Base-by-base conservation (phyloP, 257 asterid species). In the Solanum arcanum region DNA sequence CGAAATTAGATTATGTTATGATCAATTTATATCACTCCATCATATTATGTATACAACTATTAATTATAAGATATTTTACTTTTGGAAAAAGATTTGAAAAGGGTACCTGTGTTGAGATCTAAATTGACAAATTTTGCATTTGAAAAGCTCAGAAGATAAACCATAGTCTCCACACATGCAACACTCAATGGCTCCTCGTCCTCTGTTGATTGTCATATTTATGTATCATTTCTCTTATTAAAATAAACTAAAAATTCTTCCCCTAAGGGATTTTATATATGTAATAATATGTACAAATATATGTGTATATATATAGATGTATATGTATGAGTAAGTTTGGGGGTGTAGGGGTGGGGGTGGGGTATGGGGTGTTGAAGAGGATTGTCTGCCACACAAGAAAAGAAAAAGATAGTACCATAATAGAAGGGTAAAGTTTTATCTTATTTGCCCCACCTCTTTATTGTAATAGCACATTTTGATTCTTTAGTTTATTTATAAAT, bases 121-220 rank as follows among this genome's bases (percentile, higher is more conserved):
- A 86, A 90, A 92, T 60, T 91, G 89, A 46, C 98, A 95, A 42
- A 35, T 82, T 89, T 89, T 88, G 89, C 98, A 95, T 18, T 87
- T 86, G 94, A 95, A 92, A 77, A 95, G 95, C 90, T 92, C 93
- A 31, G 91, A 90, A 69, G 95, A 83, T 20, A 95, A 77, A 27
- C 98, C 98, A 66, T 85, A 88, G 83, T 95, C 98, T 37, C 98
- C 98, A 90, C 98, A 95, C 98, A 95, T 95, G 89, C 98, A 95
- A 83, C 98, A 95, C 84, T 92, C 98, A 25, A 83, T 52, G 73
- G 76, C 42, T 29, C 42, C 89, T 41, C 84, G 91, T 87, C 62
- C 94, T 82, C 83, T 88, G 83, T 73, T 89, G 73, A 20, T 90
- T 70, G 89, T 88, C 94, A 91, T 91, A 89, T 78, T 81, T 42